phyloP scores from a whole-genome alignment of 2,329 filamentous ascomycete species.

The Coniochaeta ligniaria region DNA sequence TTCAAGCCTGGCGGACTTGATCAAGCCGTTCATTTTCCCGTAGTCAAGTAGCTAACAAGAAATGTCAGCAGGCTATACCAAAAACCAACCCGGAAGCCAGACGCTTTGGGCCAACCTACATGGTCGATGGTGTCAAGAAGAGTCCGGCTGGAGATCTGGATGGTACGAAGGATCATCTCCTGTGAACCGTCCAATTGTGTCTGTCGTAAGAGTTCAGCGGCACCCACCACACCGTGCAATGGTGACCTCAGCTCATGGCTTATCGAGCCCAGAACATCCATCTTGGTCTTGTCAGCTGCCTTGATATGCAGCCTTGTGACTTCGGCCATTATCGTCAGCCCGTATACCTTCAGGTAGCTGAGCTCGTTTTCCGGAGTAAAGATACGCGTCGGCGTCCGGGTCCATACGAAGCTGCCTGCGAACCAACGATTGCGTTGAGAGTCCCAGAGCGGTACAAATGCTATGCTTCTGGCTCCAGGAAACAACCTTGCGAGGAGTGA shows the following conservation, averaged over 20 bases:
- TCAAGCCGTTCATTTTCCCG: conserved; percentile 7
- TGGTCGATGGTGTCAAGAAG: conserved; percentile 48
- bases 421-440: conserved; percentile 36
- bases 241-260: conserved; percentile 56
- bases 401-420: conserved; percentile 42
- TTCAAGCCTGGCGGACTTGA: conserved; percentile 5
- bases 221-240: conserved; percentile 52
- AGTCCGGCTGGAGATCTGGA: conserved; percentile 43
- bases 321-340: conserved; percentile 49
- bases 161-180: conserved; percentile 36
- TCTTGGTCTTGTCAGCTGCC: conserved; percentile 39
- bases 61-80: neutral
- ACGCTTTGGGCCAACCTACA: conserved; percentile 31
- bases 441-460: conserved; percentile 37
- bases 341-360: conserved; percentile 42
- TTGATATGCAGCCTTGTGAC: conserved; percentile 35
- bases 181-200: conserved; percentile 39
- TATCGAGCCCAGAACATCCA: conserved; percentile 51
- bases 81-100: neutral
- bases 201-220: conserved; percentile 45
- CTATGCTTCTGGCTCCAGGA: conserved; percentile 35
- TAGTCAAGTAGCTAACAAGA: conserved; percentile 5
- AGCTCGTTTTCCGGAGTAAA: conserved; percentile 41
- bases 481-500: conserved; percentile 26
- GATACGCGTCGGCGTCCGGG: conserved; percentile 29